Conservation (phyloP, 169 alveolate genomes). For the Amoebophrya sp. region DNA sequence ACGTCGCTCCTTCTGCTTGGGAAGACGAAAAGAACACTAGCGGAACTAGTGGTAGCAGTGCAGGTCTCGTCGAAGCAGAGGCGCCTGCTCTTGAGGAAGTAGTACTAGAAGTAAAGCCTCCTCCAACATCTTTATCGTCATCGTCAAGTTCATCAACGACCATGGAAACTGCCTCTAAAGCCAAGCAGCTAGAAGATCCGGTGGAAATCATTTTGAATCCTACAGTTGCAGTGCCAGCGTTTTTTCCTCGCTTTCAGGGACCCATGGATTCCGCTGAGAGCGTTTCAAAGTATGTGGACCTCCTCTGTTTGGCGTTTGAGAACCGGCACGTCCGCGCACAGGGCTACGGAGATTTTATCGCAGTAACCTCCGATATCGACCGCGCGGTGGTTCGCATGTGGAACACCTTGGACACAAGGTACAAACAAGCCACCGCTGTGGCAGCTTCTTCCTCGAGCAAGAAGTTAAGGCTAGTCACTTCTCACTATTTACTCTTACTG, state of each 20-base stretch:
- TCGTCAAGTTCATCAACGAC: too few species aligned
- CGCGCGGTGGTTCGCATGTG: neutral
- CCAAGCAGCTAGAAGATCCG: neutral
- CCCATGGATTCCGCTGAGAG: neutral
- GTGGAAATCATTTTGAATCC: neutral
- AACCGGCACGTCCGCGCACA: neutral
- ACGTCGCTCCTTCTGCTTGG: too few species aligned
- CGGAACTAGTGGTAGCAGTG: too few species aligned
- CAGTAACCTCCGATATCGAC: neutral
- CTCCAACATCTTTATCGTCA: too few species aligned
- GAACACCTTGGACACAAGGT: neutral
- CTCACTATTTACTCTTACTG: too few species aligned
- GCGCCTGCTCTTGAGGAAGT: too few species aligned
- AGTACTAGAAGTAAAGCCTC: too few species aligned
- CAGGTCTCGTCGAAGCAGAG: too few species aligned
- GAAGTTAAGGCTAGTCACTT: neutral
- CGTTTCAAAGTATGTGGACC: neutral
- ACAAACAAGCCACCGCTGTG: neutral
- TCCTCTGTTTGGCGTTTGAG: neutral
- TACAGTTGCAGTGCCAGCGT: neutral
- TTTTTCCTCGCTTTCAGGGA: neutral
- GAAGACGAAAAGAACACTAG: too few species aligned
- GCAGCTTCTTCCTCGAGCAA: too few species aligned
- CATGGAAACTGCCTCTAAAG: too few species aligned
- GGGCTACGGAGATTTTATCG: neutral